Conservation (phyloP, 202 grass and related monocot genomes). For the Schoenoplectus triqueter region DNA sequence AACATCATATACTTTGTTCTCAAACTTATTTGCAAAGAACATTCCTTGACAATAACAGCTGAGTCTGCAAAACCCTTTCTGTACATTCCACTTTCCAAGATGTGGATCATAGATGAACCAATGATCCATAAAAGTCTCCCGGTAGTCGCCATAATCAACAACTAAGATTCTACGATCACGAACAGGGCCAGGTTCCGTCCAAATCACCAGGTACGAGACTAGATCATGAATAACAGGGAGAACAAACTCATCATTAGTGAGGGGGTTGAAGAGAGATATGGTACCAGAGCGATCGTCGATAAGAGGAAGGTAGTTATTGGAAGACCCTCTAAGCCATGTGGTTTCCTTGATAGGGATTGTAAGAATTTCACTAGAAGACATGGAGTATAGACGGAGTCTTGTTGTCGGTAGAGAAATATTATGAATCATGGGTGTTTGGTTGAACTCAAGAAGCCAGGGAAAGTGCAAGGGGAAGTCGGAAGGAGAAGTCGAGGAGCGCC, state of each 20-base stretch:
- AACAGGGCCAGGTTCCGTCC: neutral
- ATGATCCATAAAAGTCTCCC: neutral
- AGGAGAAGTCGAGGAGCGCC: neutral
- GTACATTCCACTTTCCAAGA: neutral
- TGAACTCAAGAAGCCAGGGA: neutral
- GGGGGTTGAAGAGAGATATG: slow-evolving; percentile 18
- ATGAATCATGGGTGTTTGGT: neutral
- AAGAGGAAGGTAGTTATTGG: neutral
- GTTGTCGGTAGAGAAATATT: neutral
- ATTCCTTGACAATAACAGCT: neutral
- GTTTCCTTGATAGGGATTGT: neutral
- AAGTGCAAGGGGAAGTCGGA: neutral
- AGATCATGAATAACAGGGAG: neutral
- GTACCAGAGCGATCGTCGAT: neutral
- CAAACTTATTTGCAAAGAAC: neutral
- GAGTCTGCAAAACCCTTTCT: neutral
- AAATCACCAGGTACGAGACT: neutral
- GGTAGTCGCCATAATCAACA: too few species aligned
- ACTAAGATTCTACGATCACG: neutral
- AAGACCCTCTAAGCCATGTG: neutral
- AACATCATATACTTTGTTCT: neutral
- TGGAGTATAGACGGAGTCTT: neutral
- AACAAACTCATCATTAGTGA: neutral
- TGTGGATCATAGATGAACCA: neutral
- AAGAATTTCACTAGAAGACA: neutral